Base-by-base conservation (phyloP, 495 filamentous ascomycete species). In the Tuber calosporum region DNA sequence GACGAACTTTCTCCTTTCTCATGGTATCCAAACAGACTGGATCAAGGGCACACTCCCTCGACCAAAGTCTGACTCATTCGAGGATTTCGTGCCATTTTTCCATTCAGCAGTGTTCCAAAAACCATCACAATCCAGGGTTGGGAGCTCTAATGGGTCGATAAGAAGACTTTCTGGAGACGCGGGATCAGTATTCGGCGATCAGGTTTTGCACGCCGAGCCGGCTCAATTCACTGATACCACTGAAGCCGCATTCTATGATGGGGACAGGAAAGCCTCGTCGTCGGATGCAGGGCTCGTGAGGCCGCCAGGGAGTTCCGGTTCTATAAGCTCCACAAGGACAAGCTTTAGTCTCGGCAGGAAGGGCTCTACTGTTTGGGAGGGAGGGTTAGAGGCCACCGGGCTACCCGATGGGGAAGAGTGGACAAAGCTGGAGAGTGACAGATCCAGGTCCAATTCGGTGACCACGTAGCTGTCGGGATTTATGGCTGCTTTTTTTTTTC, bases 41-140 rank as follows among this genome's bases (percentile, higher is more conserved):
- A 89, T 99, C 77, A 96, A 95, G 82, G 95, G 96, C 69, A 90
- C 93, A 20, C 94, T 98, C 75, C 93, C 94, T 0, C 90, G 94
- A 67, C 96, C 95, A 69, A 97, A 98, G 85, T 97, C 95, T 6
- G 95, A 99, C 83, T 97, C 95, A 1, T 99, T 98, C 80, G 95
- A 98, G 80, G 96, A 98, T 74, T 94, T 93, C 58, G 87, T 97
- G 41, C 94, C 92, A 38, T 97, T 92, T 85, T 99, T 99, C 83
- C 91, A 97, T 82, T 95, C 93, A 0, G 97, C 97, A 84, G 84
- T 99, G 42, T 86, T 99, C 43, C 96, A 98, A 82, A 75, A 75
- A 53, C 74, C 78, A 22, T 40, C 72, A 11, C 42, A 69, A 17
- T 42, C 66, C 30, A 58, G 41, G 22, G 66, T 53, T 15, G 76